phyloP scores from a whole-genome alignment of 129 eudicot genomes.

The Scalesia atractyloides region DNA sequence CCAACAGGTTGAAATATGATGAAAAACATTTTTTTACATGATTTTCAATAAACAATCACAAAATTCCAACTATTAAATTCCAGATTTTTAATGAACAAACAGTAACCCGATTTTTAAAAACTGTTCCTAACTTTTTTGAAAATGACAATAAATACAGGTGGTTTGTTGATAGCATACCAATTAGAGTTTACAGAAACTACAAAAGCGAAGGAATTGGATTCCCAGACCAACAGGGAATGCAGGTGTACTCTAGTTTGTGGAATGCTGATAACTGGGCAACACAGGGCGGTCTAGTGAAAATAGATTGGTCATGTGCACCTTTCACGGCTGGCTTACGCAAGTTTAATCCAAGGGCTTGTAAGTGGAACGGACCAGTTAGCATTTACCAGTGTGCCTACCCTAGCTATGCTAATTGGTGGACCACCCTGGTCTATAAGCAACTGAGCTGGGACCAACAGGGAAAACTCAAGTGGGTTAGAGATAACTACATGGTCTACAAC shows the following conservation, averaged over 20 bases:
- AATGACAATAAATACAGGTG: slow-evolving; percentile 41
- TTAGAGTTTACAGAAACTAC: slow-evolving; percentile 66
- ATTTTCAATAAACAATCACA: too few species aligned
- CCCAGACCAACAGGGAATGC: slow-evolving; percentile 67
- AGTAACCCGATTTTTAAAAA: background rate
- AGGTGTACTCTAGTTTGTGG: slow-evolving; percentile 68
- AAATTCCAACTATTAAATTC: too few species aligned
- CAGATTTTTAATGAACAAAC: too few species aligned
- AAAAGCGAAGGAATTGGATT: slow-evolving; percentile 49
- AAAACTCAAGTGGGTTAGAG: slow-evolving; percentile 47
- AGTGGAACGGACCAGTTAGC: slow-evolving; percentile 44
- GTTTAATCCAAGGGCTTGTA: slow-evolving; percentile 51
- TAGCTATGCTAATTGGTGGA: slow-evolving; percentile 53
- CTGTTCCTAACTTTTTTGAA: background rate
- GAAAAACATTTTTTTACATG: background rate
- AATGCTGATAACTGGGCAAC: slow-evolving; percentile 82
- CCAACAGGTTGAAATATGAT: background rate
- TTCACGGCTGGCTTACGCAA: slow-evolving; percentile 43
- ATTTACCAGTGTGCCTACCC: slow-evolving; percentile 37
- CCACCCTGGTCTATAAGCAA: slow-evolving; percentile 29
- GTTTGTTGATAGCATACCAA: slow-evolving; percentile 58
- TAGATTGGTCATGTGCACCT: slow-evolving; percentile 64
- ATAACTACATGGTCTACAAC: slow-evolving; percentile 53
- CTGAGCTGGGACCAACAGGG: slow-evolving; percentile 37
- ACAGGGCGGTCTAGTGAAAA: slow-evolving; percentile 54